Evolutionary conservation across 2,329 filamentous ascomycete species (phyloP), one percentile per base, ranked within the genome.

Genomic region (Fusarium torreyae): DNA sequence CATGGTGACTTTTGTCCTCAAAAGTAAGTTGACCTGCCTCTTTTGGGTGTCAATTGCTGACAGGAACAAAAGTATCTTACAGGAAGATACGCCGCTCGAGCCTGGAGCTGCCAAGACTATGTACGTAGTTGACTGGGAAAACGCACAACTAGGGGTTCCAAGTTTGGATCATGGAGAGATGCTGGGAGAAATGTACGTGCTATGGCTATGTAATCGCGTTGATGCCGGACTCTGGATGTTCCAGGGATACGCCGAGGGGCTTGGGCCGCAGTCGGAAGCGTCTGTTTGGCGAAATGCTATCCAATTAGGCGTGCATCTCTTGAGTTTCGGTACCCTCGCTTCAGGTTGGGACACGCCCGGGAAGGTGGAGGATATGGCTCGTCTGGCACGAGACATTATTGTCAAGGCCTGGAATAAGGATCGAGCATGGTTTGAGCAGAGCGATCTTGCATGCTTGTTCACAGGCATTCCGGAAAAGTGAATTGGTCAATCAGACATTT

Each of bases 51-150:
- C 6, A 13, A 14, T 9, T 15, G 2, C n/a, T 55, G 2, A 49
- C 10, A 31, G 5, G 4, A 22, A 6, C 6, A 1, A 13, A 14
- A 58, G 58, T 3, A 18, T 58, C 2, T 8, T 63, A 4, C 31
- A 39, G 5, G 5, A 14, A 11, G 18, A 57, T 13, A 14, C 31
- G 3, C 18, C 17, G 6, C 39, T 43, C 14, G 18, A 24, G 5
- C 3, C 31, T 5, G n/a, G 15, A n/a, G 31, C 6, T 14, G 17
- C 18, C 2, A 53, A n/a, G 7, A 15, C 24, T 2, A 4, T 63
- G 9, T 39, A 52, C 18, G 28, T 53, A 6, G n/a, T 65, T 7
- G 62, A 58, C 36, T 58, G 46, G 52, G 52, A 65, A 26, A 65
- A 57, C 34, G 31, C 36, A 4, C 46, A 63, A 9, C 14, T 63